Base-by-base conservation (phyloP, 306 rosid species). In the Chamaecrista fasciculata region DNA sequence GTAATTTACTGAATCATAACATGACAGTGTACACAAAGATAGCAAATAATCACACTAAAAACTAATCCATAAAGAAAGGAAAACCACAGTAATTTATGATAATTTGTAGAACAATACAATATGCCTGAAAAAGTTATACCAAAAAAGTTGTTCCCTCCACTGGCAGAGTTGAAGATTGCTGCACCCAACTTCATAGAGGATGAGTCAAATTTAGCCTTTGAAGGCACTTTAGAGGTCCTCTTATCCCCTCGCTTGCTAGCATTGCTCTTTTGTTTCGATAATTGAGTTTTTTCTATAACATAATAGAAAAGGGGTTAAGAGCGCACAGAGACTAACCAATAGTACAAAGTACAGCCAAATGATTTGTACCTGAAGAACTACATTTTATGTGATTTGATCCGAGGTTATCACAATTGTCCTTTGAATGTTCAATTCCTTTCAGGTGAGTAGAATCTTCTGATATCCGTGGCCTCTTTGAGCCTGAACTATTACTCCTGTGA, bases 191-290 rank as follows among this genome's bases (percentile, higher is more conserved):
- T 87, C 82, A 66, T 73, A 18, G 92, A 82, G 55, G 83, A 82
- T 62, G 92, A 84, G 67, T 95, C 97, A 42, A 82, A 81, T 82
- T 87, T 95, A 66, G 84, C 65, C 88, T 86, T 95, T 5, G 76
- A 75, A 49, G 91, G 89, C 62, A 81, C 84, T 80, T 86, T 91
- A 72, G 77, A 78, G 83, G 66, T 87, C 81, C 83, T 89, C 86
- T 80, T 88, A 76, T 91, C 97, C 51, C 87, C 84, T 62, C 99
- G 89, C 86, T 87, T 91, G 86, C 80, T 84, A 52, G 62, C 28
- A 76, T 62, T 85, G 55, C 72, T 87, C 84, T 83, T 91, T 70
- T 89, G 99, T 83, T 83, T 95, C 67, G 60, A 72, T 61, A 69
- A 62, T 48, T 84, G 95, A 76, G 76, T 53, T 79, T 86, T 88